A percentile compares a stretch with the other conserved stretches of the same genome.
phyloP scores from a whole-genome alignment of 2,329 filamentous ascomycete species.

The Geoglossum cookeanum region DNA sequence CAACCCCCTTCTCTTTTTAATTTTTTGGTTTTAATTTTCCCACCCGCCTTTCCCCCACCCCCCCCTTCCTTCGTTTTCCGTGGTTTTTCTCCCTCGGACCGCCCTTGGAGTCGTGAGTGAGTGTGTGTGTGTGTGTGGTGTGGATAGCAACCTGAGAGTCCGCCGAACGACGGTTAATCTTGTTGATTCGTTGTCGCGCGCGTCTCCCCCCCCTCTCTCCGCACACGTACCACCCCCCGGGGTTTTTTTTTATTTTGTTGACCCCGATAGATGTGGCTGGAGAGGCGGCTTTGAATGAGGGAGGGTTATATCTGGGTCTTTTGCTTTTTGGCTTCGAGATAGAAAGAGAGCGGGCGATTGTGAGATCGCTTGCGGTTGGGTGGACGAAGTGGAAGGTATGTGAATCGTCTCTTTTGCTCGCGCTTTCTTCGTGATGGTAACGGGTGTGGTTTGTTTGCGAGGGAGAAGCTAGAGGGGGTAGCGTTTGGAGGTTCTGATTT shows the following conservation, averaged over 20 bases:
- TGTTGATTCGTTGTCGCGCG: not conserved
- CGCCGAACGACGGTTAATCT: not conserved
- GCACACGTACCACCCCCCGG: not conserved
- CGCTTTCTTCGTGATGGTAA: not conserved
- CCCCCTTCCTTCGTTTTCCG: not conserved
- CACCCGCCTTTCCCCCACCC: not conserved
- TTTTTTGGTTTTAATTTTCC: too few species aligned
- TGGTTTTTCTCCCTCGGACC: not conserved
- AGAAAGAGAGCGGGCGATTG: conserved; percentile 17
- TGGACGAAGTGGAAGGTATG: conserved; percentile 27
- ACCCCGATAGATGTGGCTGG: not conserved
- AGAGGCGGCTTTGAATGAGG: not conserved
- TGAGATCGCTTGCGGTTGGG: conserved; percentile 28
- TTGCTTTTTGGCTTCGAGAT: not conserved
- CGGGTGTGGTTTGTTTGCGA: not conserved
- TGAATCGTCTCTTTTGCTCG: conserved; percentile 4
- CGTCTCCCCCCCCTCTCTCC: not conserved
- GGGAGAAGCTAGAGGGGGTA: not conserved
- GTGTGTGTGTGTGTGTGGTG: too few species aligned
- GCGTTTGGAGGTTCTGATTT: not conserved
- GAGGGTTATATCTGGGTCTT: not conserved
- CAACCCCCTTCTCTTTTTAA: too few species aligned
- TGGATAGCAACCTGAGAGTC: too few species aligned
- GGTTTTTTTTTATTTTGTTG: too few species aligned
- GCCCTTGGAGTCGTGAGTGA: too few species aligned